phyloP scores from a whole-genome alignment of 257 asterid species.

The Parsonsia alboflavescens region DNA sequence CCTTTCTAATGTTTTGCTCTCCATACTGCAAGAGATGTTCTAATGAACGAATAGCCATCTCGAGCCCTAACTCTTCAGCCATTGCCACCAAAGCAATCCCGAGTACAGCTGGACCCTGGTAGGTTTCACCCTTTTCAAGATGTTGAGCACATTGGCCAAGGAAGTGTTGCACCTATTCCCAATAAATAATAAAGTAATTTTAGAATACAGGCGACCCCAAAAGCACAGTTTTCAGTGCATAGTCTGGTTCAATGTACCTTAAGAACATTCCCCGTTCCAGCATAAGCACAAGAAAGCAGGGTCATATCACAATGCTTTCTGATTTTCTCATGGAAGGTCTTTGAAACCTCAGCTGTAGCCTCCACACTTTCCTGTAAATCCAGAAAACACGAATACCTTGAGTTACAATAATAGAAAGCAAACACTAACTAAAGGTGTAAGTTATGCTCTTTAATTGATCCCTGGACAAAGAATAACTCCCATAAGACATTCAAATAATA shows the following conservation, averaged over 20 bases:
- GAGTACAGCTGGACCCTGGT: conserved; percentile 92
- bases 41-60: conserved; percentile 94
- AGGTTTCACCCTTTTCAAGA: conserved; percentile 80
- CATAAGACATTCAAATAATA: not conserved
- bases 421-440: not conserved
- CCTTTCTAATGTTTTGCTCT: conserved; percentile 82
- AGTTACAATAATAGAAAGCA: not conserved
- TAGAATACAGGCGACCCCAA: not conserved
- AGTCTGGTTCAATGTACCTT: conserved; percentile 44
- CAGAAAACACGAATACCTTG: conserved; percentile 5
- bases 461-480: not conserved
- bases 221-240: not conserved
- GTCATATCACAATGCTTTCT: conserved; percentile 84
- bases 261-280: conserved; percentile 92
- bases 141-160: conserved; percentile 92
- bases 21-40: conserved; percentile 96
- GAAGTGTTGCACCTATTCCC: conserved; percentile 78
- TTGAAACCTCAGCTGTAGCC: conserved; percentile 84
- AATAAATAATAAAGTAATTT: conserved; percentile 19
- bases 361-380: conserved; percentile 70
- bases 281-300: conserved; percentile 90
- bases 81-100: conserved; percentile 99
- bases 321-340: conserved; percentile 74
- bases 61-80: conserved; percentile 93
- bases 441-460: not conserved